Evolutionary conservation across 2,329 filamentous ascomycete genomes (phyloP), one percentile per base, ranked within the genome.

Genomic region (Venturia oleaginea): DNA sequence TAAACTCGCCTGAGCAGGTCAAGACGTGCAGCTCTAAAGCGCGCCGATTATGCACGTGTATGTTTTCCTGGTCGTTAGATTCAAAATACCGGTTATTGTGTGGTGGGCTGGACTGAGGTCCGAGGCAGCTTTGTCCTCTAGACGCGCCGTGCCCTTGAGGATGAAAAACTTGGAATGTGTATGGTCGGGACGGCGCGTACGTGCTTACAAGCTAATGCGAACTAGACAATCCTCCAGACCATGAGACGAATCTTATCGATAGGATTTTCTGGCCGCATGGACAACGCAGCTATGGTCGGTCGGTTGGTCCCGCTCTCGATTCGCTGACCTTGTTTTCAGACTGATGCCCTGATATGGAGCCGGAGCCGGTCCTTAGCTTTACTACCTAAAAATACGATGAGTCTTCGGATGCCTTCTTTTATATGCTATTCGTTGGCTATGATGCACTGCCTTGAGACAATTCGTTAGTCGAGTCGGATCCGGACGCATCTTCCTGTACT

Each of bases 241-340:
- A n/a, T n/a, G 19, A 15, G 51, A 34, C 51, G 51, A 57, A 57
- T 57, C 51, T 57, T 57, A 57, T 57, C 51, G 51, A 57, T 57
- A 57, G 51, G 15, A 34, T 57, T 34, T 34, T 34, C 51, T n/a
- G 27, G 6, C 51, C 27, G 17, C 51, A 57, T 57, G 51, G 34
- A 57, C 51, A 57, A 57, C 51, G 30, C 51, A 57, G 51, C 15
- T 57, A 34, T 57, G 15, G 2, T 57, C 51, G 30, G 30, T 57
- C 51, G 51, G 51, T 57, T 34, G 15, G 30, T 57, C 27, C 51
- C 51, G 51, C 51, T 32, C 30, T 57, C 51, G 51, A 57, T 57
- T 57, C 51, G 30, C 51, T 57, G 51, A 57, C 51, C 51, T 57
- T 27, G n/a, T 34, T 34, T 57, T 30, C 51, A 34, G 30, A 57